Evolutionary conservation across 1,284 basidiomycete species (phyloP).

Genomic region (Athelia psychrophila): DNA sequence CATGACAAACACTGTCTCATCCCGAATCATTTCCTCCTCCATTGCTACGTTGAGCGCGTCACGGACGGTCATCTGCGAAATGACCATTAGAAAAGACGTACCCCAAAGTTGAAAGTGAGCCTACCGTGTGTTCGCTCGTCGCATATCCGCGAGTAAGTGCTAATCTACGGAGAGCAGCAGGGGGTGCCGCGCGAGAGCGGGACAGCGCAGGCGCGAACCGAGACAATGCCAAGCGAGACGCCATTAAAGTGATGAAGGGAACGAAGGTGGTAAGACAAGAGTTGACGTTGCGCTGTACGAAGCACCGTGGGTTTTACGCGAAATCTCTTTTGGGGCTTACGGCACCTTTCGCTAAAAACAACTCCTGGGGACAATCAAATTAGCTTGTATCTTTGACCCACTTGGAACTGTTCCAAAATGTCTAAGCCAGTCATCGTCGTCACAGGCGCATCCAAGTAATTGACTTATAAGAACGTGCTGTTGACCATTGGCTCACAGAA

Average conservation of each 20-base stretch:
- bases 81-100: not conserved
- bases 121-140: constrained; percentile 58
- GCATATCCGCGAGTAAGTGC: constrained; percentile 59
- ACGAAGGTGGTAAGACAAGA: constrained; percentile 22
- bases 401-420: constrained; percentile 11
- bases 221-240: constrained; percentile 59
- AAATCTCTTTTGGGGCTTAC: constrained; percentile 20
- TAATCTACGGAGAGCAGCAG: constrained; percentile 37
- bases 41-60: constrained; percentile 97
- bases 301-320: no score
- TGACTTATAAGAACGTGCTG: no score
- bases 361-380: not conserved
- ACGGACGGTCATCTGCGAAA: constrained; percentile 89
- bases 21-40: constrained; percentile 99
- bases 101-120: not conserved
- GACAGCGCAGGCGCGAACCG: constrained; percentile 60
- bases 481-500: no score
- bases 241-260: constrained; percentile 45
- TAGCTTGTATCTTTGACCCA: not conserved
- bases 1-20: constrained; percentile 93
- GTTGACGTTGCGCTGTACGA: constrained; percentile 16
- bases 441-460: constrained; percentile 76
- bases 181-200: constrained; percentile 33
- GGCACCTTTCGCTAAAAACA: not conserved
- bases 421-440: constrained; percentile 56